These are phyloP conservation scores for Pneumocystis sp. DNA, from an alignment of 1,139 yeast genomes.

Conservation along the genomic window DNA sequence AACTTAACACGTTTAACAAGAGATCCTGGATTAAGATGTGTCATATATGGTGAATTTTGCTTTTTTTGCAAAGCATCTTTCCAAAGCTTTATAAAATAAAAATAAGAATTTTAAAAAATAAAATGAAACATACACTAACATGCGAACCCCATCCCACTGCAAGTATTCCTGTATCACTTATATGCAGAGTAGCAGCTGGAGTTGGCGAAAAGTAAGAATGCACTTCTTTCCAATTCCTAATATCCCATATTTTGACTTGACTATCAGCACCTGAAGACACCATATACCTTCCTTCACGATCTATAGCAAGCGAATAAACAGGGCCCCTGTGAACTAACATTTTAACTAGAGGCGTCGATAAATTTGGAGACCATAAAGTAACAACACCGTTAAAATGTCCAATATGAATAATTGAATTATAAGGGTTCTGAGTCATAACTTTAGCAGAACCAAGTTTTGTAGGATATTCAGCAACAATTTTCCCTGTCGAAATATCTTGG, in stretches of 20 bases:
- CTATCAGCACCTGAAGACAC: slow-evolving; percentile 84
- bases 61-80: slow-evolving; percentile 45
- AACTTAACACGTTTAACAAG: slow-evolving; percentile 51
- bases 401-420: slow-evolving; percentile 87
- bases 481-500: slow-evolving; percentile 93
- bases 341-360: slow-evolving; percentile 74
- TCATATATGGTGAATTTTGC: slow-evolving; percentile 78
- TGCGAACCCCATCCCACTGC: slow-evolving; percentile 93
- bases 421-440: slow-evolving; percentile 78
- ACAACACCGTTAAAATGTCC: slow-evolving; percentile 94
- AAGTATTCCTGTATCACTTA: slow-evolving; percentile 76
- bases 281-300: slow-evolving; percentile 89
- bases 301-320: slow-evolving; percentile 68
- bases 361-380: slow-evolving; percentile 82
- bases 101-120: neutral
- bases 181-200: slow-evolving; percentile 64
- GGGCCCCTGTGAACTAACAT: slow-evolving; percentile 76
- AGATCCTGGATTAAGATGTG: slow-evolving; percentile 69
- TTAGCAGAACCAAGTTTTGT: slow-evolving; percentile 86
- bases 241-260: slow-evolving; percentile 81
- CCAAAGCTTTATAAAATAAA: slow-evolving; percentile 33
- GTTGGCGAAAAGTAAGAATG: slow-evolving; percentile 62
- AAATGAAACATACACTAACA: slow-evolving; percentile 34
- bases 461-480: slow-evolving; percentile 62
- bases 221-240: slow-evolving; percentile 62